A percentile compares a stretch with the other conserved stretches of the same genome.
phyloP scores from a whole-genome alignment of 108 stramenopile species.

The Cyclotella choctawhatcheeana region DNA sequence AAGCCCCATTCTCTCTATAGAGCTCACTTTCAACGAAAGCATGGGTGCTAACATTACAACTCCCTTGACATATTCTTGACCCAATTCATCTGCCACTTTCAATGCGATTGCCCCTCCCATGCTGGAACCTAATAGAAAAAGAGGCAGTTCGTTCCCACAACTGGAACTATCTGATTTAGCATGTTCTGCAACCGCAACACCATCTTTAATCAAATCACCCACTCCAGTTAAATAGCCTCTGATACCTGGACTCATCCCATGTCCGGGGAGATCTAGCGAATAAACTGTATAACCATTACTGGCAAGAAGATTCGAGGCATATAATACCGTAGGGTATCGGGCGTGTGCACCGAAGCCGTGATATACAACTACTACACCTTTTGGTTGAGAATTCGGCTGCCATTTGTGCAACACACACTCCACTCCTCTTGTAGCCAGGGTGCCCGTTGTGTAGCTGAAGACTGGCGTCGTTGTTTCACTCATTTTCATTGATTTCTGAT shows the following conservation, averaged over 20 bases:
- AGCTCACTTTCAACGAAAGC: constrained; percentile 67
- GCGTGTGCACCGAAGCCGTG: constrained; percentile 87
- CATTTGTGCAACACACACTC: constrained; percentile 62
- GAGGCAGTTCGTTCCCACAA: constrained; percentile 25
- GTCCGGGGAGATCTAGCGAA: constrained; percentile 77
- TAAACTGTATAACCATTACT: constrained; percentile 61
- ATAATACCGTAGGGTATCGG: constrained; percentile 78
- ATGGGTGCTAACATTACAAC: constrained; percentile 85
- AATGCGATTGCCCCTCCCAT: constrained; percentile 88
- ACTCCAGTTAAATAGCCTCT: constrained; percentile 68
- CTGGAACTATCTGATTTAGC: constrained; percentile 38
- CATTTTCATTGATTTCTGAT: background rate
- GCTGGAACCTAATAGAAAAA: constrained; percentile 75
- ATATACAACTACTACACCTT: constrained; percentile 70
- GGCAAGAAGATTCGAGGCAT: constrained; percentile 74
- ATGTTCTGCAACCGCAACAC: constrained; percentile 57
- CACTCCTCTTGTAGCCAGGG: constrained; percentile 50
- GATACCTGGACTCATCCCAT: constrained; percentile 70
- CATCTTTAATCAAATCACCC: constrained; percentile 61
- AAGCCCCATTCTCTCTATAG: constrained; percentile 45
- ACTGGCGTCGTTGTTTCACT: background rate
- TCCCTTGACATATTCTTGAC: constrained; percentile 33
- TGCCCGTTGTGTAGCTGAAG: constrained; percentile 3
- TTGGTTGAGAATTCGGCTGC: constrained; percentile 35
- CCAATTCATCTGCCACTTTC: constrained; percentile 56